Evolutionary conservation across 345 rosid genomes (phyloP).

Genomic region (Erysimum cheiranthoides): DNA sequence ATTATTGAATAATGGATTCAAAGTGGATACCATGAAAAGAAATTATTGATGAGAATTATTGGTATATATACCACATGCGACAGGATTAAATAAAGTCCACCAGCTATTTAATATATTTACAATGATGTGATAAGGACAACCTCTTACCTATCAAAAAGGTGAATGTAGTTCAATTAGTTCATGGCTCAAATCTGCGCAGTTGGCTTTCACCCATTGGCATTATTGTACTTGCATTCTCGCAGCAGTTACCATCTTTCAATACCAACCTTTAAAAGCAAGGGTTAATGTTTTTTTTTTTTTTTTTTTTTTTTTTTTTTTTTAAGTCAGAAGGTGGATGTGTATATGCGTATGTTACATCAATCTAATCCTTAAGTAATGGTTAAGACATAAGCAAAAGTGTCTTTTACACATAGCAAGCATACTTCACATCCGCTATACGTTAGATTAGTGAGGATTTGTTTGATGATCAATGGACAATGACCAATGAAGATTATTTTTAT

Average conservation of each 20-base stretch:
- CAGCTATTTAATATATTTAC: constrained; percentile 9
- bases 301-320: no score
- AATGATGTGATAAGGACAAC: constrained; percentile 38
- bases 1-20: constrained; percentile 38
- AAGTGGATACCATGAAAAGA: constrained; percentile 13
- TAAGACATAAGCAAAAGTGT: background rate
- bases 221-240: constrained; percentile 10
- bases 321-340: no score
- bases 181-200: constrained; percentile 23
- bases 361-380: background rate
- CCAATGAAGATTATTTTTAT: no score
- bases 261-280: background rate
- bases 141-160: constrained; percentile 40
- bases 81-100: constrained; percentile 6
- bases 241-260: background rate
- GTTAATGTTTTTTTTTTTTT: no score
- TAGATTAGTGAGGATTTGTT: background rate
- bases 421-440: background rate
- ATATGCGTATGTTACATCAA: background rate
- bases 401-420: background rate
- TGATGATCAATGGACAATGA: background rate
- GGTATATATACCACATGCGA: constrained; percentile 30
- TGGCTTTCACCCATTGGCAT: constrained; percentile 26
- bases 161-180: constrained; percentile 1
- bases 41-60: constrained; percentile 36